Evolutionary conservation across 371 early-diverging fungal genomes (phyloP).

Genomic region (Actinomucor elegans): DNA sequence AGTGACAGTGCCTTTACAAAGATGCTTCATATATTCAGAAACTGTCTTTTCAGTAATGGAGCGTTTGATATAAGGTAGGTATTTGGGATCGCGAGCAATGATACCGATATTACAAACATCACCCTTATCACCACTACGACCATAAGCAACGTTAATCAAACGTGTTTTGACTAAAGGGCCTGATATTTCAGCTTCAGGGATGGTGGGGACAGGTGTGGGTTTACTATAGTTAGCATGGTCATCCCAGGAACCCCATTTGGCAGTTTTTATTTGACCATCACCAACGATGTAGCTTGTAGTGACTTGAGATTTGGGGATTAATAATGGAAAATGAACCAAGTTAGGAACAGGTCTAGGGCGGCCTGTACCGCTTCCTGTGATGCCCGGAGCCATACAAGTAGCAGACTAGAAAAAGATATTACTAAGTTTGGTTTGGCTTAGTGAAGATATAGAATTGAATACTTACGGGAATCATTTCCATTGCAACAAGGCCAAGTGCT

Average conservation of each 20-base stretch:
- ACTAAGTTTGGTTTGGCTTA: not conserved
- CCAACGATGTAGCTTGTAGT: conserved; percentile 49
- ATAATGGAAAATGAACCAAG: conserved; percentile 65
- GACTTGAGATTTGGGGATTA: conserved; percentile 58
- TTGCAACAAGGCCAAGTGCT: conserved; percentile 59
- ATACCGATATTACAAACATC: conserved; percentile 74
- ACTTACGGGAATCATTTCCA: conserved; percentile 68
- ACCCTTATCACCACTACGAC: conserved; percentile 78
- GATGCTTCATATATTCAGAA: conserved; percentile 64
- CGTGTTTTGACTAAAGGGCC: conserved; percentile 41
- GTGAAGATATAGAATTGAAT: not conserved
- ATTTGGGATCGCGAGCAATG: conserved; percentile 64
- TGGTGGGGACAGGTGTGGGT: conserved; percentile 25
- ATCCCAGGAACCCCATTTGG: conserved; percentile 42
- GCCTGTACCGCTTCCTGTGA: conserved; percentile 63
- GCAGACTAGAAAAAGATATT: conserved; percentile 44
- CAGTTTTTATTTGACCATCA: conserved; percentile 13
- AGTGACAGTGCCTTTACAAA: conserved; percentile 62
- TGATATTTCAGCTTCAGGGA: conserved; percentile 26
- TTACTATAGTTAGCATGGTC: conserved; percentile 11
- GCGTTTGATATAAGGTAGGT: conserved; percentile 51
- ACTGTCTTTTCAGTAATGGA: conserved; percentile 46
- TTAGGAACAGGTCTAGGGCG: conserved; percentile 68
- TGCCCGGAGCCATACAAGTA: conserved; percentile 78
- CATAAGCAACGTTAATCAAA: conserved; percentile 66